A percentile compares a stretch with the other conserved stretches of the same genome.
phyloP scores from a whole-genome alignment of 306 rosid genomes.

The Gleditsia sinensis region DNA sequence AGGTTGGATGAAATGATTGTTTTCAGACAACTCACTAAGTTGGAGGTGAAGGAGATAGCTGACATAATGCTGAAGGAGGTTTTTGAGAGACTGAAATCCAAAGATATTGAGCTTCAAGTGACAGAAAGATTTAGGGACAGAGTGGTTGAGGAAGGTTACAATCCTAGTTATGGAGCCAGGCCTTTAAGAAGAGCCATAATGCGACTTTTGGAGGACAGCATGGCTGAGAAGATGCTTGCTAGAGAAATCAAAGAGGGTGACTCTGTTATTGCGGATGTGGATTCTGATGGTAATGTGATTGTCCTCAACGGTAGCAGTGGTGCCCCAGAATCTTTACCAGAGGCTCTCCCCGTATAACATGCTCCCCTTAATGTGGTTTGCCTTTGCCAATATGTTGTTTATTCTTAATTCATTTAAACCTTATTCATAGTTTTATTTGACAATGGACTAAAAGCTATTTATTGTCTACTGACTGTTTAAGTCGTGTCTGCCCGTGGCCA shows the following conservation, averaged over 20 bases:
- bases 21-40: slow-evolving; percentile 89
- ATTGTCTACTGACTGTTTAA: slow-evolving; percentile 21
- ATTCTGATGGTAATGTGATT: slow-evolving; percentile 87
- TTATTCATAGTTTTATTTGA: slow-evolving; percentile 35
- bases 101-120: slow-evolving; percentile 87
- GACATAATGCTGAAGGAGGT: slow-evolving; percentile 96
- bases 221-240: slow-evolving; percentile 99
- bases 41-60: slow-evolving; percentile 93
- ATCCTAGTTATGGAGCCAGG: slow-evolving; percentile 98
- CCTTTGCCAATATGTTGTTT: slow-evolving; percentile 33
- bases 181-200: slow-evolving; percentile 95
- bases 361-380: background rate
- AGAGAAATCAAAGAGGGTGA: slow-evolving; percentile 95
- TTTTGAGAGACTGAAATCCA: slow-evolving; percentile 74
- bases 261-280: slow-evolving; percentile 89
- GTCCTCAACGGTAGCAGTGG: slow-evolving; percentile 86
- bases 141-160: slow-evolving; percentile 92
- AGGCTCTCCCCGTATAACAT: slow-evolving; percentile 56
- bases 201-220: slow-evolving; percentile 96
- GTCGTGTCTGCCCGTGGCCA: slow-evolving; percentile 18
- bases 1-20: slow-evolving; percentile 97
- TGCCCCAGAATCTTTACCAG: slow-evolving; percentile 59
- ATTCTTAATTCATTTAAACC: slow-evolving; percentile 24
- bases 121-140: slow-evolving; percentile 91
- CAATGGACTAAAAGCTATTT: slow-evolving; percentile 37